Evolutionary conservation across 1,139 yeast species (phyloP).

Genomic region (Blastobotrys buckinghamii): DNA sequence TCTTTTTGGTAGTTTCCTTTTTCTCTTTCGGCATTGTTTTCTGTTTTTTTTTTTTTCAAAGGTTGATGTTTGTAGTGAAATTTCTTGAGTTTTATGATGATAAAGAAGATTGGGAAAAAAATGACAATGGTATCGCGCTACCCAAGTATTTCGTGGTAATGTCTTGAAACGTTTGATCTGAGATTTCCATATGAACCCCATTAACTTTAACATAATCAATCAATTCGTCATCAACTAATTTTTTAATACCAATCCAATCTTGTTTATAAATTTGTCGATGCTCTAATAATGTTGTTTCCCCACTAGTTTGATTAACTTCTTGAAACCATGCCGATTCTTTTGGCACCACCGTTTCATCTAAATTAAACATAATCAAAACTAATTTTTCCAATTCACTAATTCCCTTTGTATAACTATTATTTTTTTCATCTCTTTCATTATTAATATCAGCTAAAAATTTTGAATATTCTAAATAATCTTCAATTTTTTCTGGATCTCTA

Average conservation of each 20-base stretch:
- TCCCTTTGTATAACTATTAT: slow-evolving; percentile 39
- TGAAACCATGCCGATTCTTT: slow-evolving; percentile 62
- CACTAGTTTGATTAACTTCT: slow-evolving; percentile 46
- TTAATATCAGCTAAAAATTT: slow-evolving; percentile 58
- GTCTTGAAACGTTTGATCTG: slow-evolving; percentile 42
- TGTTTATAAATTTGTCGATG: slow-evolving; percentile 45
- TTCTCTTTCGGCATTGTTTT: background rate
- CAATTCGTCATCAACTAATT: slow-evolving; percentile 39
- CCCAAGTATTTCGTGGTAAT: slow-evolving; percentile 37
- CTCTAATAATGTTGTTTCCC: slow-evolving; percentile 42
- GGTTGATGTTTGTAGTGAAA: too few species aligned
- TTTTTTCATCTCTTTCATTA: slow-evolving; percentile 45
- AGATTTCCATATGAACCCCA: slow-evolving; percentile 64
- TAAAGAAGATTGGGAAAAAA: background rate
- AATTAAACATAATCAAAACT: slow-evolving; percentile 53
- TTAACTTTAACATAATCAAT: slow-evolving; percentile 49
- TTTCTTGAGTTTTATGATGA: background rate
- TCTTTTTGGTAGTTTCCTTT: background rate
- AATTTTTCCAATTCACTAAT: slow-evolving; percentile 43
- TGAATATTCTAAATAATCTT: slow-evolving; percentile 45
- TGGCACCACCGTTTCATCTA: slow-evolving; percentile 67
- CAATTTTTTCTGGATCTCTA: slow-evolving; percentile 43
- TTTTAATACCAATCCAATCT: slow-evolving; percentile 56
- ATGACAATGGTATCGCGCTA: background rate
- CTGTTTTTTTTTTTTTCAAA: background rate